A percentile compares a stretch with the other conserved stretches of the same genome.
These are phyloP conservation scores for Bothia castanella DNA, from an alignment of 1,284 basidiomycete genomes.

Conservation along the genomic window DNA sequence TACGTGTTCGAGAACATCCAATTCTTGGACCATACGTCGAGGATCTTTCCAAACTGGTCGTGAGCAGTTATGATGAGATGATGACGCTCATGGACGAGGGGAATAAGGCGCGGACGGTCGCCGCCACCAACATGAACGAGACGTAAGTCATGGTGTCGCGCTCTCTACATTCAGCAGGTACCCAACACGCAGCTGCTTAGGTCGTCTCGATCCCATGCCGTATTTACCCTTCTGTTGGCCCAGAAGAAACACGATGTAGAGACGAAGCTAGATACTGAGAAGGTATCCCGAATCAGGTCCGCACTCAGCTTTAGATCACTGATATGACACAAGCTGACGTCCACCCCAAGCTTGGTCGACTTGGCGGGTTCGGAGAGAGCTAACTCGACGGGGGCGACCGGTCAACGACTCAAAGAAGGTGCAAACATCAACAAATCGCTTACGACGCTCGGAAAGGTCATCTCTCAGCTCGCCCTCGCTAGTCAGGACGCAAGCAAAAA, in stretches of 20 bases:
- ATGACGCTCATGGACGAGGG: conserved; percentile 99
- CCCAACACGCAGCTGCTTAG: conserved; percentile 34
- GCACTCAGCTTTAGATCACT: conserved; percentile 19
- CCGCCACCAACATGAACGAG: conserved; percentile 99
- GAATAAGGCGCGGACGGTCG: conserved; percentile 96
- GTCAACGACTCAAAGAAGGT: conserved; percentile 90
- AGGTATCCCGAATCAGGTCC: conserved; percentile 91
- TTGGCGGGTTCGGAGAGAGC: conserved; percentile 96
- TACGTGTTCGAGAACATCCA: conserved; percentile 95
- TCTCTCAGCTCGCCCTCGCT: conserved; percentile 82
- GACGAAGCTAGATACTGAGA: conserved; percentile 89
- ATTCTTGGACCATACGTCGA: conserved; percentile 95
- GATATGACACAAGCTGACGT: conserved; percentile 12
- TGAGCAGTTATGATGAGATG: conserved; percentile 90
- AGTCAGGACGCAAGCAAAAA: conserved; percentile 68
- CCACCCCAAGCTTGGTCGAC: conserved; percentile 70
- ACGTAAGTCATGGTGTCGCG: conserved; percentile 52
- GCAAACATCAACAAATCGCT: conserved; percentile 98
- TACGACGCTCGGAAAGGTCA: conserved; percentile 96
- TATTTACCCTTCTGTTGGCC: conserved; percentile 91
- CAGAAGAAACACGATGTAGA: conserved; percentile 83
- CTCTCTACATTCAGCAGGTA: neutral
- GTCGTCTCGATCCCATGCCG: conserved; percentile 95
- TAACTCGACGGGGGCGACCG: conserved; percentile 96
- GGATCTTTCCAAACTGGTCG: conserved; percentile 91